phyloP scores from a whole-genome alignment of 2,329 filamentous ascomycete species.

The Exophiala xenobiotica region DNA sequence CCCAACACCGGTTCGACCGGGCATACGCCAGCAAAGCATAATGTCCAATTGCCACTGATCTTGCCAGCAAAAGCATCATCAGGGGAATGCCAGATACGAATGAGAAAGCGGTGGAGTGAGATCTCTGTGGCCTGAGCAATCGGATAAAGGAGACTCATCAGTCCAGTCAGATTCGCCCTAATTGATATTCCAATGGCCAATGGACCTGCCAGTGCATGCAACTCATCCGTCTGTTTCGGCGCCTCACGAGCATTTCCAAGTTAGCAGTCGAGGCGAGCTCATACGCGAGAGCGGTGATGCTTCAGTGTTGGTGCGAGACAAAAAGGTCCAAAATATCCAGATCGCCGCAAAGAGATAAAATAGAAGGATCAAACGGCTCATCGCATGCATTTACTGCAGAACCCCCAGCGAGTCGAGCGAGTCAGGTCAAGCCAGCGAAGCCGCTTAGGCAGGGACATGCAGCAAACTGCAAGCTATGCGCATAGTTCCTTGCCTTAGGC shows the following conservation, averaged over 20 bases:
- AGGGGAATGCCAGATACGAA: background rate
- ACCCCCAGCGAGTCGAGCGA: constrained; percentile 15
- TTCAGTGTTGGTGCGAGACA: background rate
- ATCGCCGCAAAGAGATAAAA: background rate
- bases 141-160: constrained; percentile 4
- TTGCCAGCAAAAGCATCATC: background rate
- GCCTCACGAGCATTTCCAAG: background rate
- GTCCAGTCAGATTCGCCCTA: background rate
- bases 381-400: constrained; percentile 3
- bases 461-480: constrained; percentile 3
- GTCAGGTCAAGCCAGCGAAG: constrained; percentile 21
- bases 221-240: background rate
- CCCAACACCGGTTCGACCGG: constrained; percentile 19
- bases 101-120: constrained; percentile 1
- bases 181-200: background rate
- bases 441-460: constrained; percentile 26
- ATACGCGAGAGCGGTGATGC: background rate
- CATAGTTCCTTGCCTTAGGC: constrained; percentile 1
- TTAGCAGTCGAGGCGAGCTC: background rate
- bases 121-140: background rate
- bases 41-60: background rate
- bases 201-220: background rate
- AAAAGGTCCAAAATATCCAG: background rate
- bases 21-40: constrained; percentile 14
- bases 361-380: background rate